Percentiles rank a stretch among this genome's conserved stretches.
phyloP scores from a whole-genome alignment of 768 basidiomycete species.

The Cyclocybe aegerita region DNA sequence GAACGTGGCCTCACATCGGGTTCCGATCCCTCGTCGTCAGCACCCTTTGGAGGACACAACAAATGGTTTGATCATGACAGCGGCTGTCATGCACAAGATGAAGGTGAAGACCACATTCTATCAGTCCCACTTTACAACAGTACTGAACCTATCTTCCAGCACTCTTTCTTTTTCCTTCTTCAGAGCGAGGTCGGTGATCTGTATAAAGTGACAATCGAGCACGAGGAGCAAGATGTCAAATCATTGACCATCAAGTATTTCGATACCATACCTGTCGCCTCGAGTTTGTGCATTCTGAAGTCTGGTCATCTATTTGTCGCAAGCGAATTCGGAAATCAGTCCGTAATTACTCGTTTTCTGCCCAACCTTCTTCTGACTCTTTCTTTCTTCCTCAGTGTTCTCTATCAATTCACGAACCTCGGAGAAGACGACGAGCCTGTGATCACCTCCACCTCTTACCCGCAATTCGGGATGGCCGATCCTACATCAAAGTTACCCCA shows the following conservation, averaged over 20 bases:
- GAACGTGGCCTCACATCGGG: slow-evolving; percentile 88
- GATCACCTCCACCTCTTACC: slow-evolving; percentile 86
- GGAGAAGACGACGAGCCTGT: slow-evolving; percentile 95
- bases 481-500: slow-evolving; percentile 64
- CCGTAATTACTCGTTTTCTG: slow-evolving; percentile 29
- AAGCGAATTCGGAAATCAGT: slow-evolving; percentile 98
- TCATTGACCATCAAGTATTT: slow-evolving; percentile 98
- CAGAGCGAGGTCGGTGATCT: slow-evolving; percentile 98
- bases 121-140: neutral
- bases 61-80: slow-evolving; percentile 85
- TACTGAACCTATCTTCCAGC: slow-evolving; percentile 44
- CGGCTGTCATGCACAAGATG: slow-evolving; percentile 99
- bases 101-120: slow-evolving; percentile 53
- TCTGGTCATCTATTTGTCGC: slow-evolving; percentile 98
- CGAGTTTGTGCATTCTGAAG: slow-evolving; percentile 94
- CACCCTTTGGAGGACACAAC: slow-evolving; percentile 85
- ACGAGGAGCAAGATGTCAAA: slow-evolving; percentile 93
- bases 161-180: slow-evolving; percentile 98
- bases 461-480: slow-evolving; percentile 78
- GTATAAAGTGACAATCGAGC: slow-evolving; percentile 97
- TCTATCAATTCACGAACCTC: slow-evolving; percentile 98
- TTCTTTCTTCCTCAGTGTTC: slow-evolving; percentile 50
- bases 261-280: slow-evolving; percentile 94
- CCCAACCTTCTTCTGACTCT: slow-evolving; percentile 10
- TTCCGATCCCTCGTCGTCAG: slow-evolving; percentile 89